Percentiles rank a stretch among this genome's conserved stretches.
phyloP scores from a whole-genome alignment of 345 rosid genomes.

The Brassica cretica region DNA sequence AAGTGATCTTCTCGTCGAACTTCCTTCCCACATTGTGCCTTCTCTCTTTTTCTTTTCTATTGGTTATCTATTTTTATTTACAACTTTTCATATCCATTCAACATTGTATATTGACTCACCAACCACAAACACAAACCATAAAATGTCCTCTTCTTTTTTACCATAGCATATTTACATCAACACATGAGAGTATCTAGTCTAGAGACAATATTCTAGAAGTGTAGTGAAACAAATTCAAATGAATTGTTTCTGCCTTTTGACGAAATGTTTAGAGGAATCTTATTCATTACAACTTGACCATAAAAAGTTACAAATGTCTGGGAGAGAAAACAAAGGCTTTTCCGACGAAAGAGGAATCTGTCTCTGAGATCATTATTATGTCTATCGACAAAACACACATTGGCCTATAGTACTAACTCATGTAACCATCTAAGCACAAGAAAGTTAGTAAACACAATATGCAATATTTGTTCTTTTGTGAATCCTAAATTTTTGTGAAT shows the following conservation, averaged over 20 bases:
- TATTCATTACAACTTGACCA: slow-evolving; percentile 28
- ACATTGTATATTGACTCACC: slow-evolving; percentile 11
- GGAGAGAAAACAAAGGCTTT: slow-evolving; percentile 20
- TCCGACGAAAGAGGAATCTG: slow-evolving; percentile 39
- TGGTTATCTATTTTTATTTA: background rate
- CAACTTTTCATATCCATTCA: background rate
- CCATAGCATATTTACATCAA: slow-evolving; percentile 8
- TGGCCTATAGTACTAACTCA: background rate
- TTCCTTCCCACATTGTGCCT: slow-evolving; percentile 39
- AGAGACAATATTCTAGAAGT: background rate
- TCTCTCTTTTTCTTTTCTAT: slow-evolving; percentile 2
- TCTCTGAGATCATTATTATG: slow-evolving; percentile 32
- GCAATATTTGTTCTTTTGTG: background rate
- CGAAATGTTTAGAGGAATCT: slow-evolving; percentile 30
- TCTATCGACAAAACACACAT: slow-evolving; percentile 12
- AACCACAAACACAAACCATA: slow-evolving; percentile 1
- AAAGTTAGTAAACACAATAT: background rate
- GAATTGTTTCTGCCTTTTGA: slow-evolving; percentile 33
- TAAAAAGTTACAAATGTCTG: slow-evolving; percentile 25
- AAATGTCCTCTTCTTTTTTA: background rate
- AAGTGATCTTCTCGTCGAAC: slow-evolving; percentile 39
- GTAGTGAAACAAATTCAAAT: background rate
- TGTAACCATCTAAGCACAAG: background rate
- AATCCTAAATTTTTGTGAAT: background rate
- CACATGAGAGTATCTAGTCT: slow-evolving; percentile 3